These are phyloP conservation scores for Pseudogymnoascus sp. DNA, from an alignment of 2,329 filamentous ascomycete genomes.

Conservation along the genomic window DNA sequence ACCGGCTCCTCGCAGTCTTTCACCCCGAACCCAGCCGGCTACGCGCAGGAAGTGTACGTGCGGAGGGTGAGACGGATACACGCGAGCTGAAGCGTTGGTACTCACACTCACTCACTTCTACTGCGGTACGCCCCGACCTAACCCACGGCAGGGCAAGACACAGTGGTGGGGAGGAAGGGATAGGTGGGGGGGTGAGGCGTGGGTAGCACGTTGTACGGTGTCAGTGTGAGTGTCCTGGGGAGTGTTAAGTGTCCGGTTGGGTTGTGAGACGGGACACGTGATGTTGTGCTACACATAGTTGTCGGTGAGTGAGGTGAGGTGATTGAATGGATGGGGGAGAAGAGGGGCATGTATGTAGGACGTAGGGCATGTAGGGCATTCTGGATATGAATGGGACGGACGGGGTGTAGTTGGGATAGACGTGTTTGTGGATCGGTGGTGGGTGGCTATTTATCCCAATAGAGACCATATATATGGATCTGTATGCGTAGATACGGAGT, in stretches of 20 bases:
- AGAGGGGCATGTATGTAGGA: not conserved
- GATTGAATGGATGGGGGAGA: not conserved
- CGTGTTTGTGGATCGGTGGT: not conserved
- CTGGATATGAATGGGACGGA: too few species aligned
- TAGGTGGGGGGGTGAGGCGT: not conserved
- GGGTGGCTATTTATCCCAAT: too few species aligned
- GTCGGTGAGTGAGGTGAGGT: not conserved
- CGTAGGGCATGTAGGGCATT: too few species aligned
- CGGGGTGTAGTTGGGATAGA: not conserved
- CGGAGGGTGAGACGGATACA: not conserved
- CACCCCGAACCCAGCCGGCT: not conserved
- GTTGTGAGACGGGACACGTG: not conserved
- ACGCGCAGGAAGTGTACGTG: not conserved
- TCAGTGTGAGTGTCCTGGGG: not conserved
- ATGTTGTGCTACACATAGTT: not conserved
- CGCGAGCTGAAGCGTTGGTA: not conserved
- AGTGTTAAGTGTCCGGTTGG: not conserved
- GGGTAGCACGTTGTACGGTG: not conserved
- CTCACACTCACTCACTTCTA: too few species aligned
- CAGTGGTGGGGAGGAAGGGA: too few species aligned
- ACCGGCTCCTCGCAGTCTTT: too few species aligned
- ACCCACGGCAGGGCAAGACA: too few species aligned
- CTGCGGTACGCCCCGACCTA: too few species aligned
- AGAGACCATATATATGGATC: too few species aligned
- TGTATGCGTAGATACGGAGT: too few species aligned